A percentile compares a stretch with the other conserved stretches of the same genome.
These are phyloP conservation scores for Azolla pinnata DNA, from an alignment of 75 land plant genomes.

Conservation along the genomic window DNA sequence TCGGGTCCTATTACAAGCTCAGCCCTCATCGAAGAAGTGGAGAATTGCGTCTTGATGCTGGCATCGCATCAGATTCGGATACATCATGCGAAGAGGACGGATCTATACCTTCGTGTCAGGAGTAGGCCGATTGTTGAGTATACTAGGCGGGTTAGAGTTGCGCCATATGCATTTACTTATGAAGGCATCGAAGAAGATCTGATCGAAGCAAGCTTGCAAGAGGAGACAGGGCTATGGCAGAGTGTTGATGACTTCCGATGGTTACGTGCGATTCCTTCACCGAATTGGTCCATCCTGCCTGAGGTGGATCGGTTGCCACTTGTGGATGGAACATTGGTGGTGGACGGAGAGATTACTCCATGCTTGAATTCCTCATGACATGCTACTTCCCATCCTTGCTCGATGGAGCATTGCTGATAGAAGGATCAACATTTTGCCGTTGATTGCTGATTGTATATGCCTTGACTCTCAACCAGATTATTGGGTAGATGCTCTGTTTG, in stretches of 20 bases:
- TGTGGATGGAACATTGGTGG: too few relatives aligned
- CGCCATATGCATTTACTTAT: constrained; percentile 65
- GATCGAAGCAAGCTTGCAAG: constrained; percentile 41
- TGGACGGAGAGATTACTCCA: too few relatives aligned
- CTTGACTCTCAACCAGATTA: too few relatives aligned
- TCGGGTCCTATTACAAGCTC: constrained; percentile 81
- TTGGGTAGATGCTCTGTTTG: too few relatives aligned
- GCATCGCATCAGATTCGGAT: constrained; percentile 92
- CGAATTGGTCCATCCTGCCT: constrained; percentile 78
- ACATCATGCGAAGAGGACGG: constrained; percentile 54
- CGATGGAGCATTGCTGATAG: too few relatives aligned
- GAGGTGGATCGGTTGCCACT: constrained; percentile 34
- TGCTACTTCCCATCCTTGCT: too few relatives aligned
- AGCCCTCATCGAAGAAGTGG: constrained; percentile 59
- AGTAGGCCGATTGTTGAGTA: constrained; percentile 89
- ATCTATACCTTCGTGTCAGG: constrained; percentile 79
- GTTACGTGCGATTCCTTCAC: constrained; percentile 76
- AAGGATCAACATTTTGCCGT: too few relatives aligned
- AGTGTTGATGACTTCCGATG: constrained; percentile 93
- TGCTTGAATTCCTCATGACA: too few relatives aligned
- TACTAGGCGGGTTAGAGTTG: constrained; percentile 57
- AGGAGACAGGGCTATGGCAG: constrained; percentile 86
- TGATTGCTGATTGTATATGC: too few relatives aligned
- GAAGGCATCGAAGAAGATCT: constrained; percentile 62
- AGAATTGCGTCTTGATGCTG: constrained; percentile 57